Base-by-base conservation (phyloP, 129 eudicot species). In the Saussurea involucrata region DNA sequence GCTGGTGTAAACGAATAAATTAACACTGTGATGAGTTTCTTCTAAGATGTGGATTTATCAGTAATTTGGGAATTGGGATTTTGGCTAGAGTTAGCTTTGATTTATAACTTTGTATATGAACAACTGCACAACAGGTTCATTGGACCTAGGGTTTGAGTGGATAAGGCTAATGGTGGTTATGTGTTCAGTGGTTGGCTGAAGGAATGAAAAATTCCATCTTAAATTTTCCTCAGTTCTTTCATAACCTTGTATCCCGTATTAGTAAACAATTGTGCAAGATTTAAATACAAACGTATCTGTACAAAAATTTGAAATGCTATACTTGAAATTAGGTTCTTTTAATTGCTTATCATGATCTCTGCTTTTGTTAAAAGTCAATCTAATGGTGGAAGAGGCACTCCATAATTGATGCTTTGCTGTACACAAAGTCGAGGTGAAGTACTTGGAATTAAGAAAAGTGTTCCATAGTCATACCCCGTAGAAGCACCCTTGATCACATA, bases 21-120 rank as follows among this genome's bases (percentile, higher is more conserved):
- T 12, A 32, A 55, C 57, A 32, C 18, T 2, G 55, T 32, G 69
- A 21, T 3, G 1, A 17, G 27, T 61, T 18, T 10, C 9, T 64
- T 76, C 1, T 12, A 0, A 10, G 3, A 10, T 34, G 29, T 34
- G 13, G 10, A 17, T 76, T 1, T 76, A 33, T 31, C 25, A 49
- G 67, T 66, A 22, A 55, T 78, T 34, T 36, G 63, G 31, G 28
- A 55, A 69, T 34, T 36, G 63, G 31, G 28, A 69, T 21, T 36
- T 69, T 58, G 82, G 61, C 28, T 78, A 78, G 49, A 60, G 15
- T 78, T 33, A 27, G 68, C 29, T 78, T 78, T 78, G 64, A 78
- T 69, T 37, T 12, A 61, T 78, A 6, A 12, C 25, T 12, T 20
- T 24, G 37, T 36, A 10, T 17, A 33, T 24, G 15, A 33, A 32